Evolutionary conservation across 257 asterid species (phyloP).

Genomic region (Primulina tabacum): DNA sequence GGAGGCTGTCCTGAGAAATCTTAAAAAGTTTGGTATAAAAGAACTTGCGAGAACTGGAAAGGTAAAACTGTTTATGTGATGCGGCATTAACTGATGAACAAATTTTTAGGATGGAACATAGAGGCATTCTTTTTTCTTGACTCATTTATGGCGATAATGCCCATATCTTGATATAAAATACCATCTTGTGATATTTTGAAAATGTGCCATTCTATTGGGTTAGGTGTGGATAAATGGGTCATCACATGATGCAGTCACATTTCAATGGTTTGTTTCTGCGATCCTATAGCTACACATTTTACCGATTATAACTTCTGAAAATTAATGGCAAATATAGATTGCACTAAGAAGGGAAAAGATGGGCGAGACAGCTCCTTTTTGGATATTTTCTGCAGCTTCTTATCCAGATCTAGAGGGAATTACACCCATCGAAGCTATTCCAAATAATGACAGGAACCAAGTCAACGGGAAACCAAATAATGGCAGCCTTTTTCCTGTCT

Average conservation of each 20-base stretch:
- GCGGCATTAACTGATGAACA: constrained; percentile 14
- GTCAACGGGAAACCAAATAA: constrained; percentile 27
- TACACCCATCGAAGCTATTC: constrained; percentile 28
- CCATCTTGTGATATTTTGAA: constrained; percentile 10
- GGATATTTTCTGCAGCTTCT: constrained; percentile 87
- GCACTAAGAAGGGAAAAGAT: constrained; percentile 80
- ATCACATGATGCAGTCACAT: not conserved
- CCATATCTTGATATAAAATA: constrained; percentile 9
- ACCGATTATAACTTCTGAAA: constrained; percentile 18
- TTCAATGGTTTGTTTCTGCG: constrained; percentile 6
- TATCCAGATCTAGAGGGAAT: constrained; percentile 72
- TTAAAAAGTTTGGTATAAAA: constrained; percentile 71
- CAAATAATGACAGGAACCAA: constrained; percentile 24
- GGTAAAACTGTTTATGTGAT: constrained; percentile 36
- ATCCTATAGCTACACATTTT: constrained; percentile 4
- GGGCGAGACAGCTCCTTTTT: constrained; percentile 89
- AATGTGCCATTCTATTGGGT: constrained; percentile 3
- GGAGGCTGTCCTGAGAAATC: constrained; percentile 74
- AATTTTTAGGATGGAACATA: not conserved
- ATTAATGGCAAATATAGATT: constrained; percentile 45
- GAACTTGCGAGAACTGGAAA: constrained; percentile 89
- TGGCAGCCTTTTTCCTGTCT: constrained; percentile 31
- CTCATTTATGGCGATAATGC: constrained; percentile 8
- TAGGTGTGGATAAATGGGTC: not conserved
- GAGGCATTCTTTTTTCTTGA: constrained; percentile 10